Base-by-base conservation (phyloP, 345 rosid species). In the Moricandia arvensis region DNA sequence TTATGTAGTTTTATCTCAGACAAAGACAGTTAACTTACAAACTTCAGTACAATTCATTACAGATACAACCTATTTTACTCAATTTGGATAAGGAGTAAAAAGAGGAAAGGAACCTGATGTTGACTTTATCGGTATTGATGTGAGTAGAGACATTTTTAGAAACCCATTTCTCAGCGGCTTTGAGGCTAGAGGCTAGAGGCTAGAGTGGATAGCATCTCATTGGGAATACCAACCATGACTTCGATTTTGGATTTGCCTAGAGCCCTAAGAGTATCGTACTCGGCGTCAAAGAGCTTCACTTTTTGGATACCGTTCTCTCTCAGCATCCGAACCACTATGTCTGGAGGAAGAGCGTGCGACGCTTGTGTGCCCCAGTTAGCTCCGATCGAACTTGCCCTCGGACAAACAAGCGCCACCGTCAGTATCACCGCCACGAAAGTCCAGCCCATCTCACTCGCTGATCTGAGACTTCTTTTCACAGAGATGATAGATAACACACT, bases 151-250 rank as follows among this genome's bases (percentile, higher is more conserved):
- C 86, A 84, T 95, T 95, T 72, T 86, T 82, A 62, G 91, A 70
- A 79, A 95, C 99, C 99, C 99, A 95, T 75, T 87, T 89, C 82
- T 89, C 93, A 63, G 99, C 99, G 29, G 90, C 89, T 82, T 89
- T 88, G 62, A 82, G 73, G 75, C 87, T 89, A 26, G 78, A 8
- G n/a, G n/a, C n/a, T n/a, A n/a, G n/a, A n/a, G 65, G 98, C 94
- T 8, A 95, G 33, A 54, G 94, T 34, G 6, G 80, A 33, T 7
- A 95, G 94, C 97, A 90, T 83, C 67, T 95, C 99, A 57, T 95
- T 95, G 7, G 99, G 99, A 63, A 93, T 95, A 45, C 99, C 99
- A 15, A 95, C 97, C 99, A 95, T 95, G 47, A 95, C 97, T 72
- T 95, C 96, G 75, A 95, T 87, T 79, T 85, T 81, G 24, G 96